Evolutionary conservation across 371 early-diverging fungal species (phyloP).

Genomic region (Rhizopus delemar): DNA sequence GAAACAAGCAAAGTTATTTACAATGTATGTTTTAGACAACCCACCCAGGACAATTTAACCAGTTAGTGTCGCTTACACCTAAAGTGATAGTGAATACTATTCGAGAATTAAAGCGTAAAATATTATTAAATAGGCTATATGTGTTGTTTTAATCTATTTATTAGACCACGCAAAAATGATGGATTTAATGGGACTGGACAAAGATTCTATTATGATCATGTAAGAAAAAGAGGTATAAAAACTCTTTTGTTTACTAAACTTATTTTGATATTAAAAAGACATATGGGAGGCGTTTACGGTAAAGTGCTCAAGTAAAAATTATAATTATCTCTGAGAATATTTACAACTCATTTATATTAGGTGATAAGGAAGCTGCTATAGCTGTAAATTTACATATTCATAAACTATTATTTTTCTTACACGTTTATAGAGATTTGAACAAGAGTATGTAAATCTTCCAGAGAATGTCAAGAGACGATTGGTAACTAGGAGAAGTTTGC

Average conservation of each 20-base stretch:
- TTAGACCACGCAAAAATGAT: conserved; percentile 51
- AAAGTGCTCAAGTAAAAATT: neutral
- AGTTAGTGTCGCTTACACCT: conserved; percentile 44
- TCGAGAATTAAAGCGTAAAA: conserved; percentile 39
- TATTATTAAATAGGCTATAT: neutral
- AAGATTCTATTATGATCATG: conserved; percentile 55
- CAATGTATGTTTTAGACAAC: conserved; percentile 29
- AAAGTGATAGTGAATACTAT: conserved; percentile 41
- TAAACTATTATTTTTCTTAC: neutral
- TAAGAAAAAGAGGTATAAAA: conserved; percentile 14
- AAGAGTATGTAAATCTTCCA: conserved; percentile 35
- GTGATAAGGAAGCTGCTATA: conserved; percentile 38
- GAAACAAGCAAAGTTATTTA: too few relatives aligned
- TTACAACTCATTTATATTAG: conserved; percentile 3
- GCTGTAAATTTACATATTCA: conserved; percentile 17
- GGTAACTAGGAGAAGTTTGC: conserved; percentile 7
- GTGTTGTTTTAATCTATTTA: neutral
- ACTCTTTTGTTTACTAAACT: neutral
- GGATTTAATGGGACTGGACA: conserved; percentile 46
- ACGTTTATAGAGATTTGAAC: conserved; percentile 37
- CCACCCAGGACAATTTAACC: conserved; percentile 57
- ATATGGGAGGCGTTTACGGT: conserved; percentile 57
- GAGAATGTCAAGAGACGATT: conserved; percentile 37
- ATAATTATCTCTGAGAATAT: too few relatives aligned
- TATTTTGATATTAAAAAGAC: conserved; percentile 20